These are phyloP conservation scores for Bjerkandera adusta DNA, from an alignment of 1,284 basidiomycete species.

Conservation along the genomic window DNA sequence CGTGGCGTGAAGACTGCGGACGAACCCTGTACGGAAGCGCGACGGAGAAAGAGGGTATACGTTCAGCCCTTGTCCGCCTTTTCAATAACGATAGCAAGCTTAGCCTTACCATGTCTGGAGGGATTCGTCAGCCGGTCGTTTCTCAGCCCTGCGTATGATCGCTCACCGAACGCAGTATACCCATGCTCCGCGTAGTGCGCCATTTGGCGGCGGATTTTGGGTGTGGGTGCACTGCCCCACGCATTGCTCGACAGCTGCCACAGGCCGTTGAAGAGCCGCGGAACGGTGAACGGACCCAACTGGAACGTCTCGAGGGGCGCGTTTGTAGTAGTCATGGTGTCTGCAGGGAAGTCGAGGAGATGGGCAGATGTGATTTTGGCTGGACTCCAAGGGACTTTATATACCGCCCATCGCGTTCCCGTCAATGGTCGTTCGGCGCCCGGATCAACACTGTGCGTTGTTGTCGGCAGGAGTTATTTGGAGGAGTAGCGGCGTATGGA, in stretches of 20 bases:
- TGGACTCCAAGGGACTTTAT: background rate
- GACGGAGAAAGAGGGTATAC: no score
- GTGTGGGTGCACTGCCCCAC: slow-evolving; percentile 72
- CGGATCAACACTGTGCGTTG: background rate
- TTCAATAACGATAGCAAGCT: no score
- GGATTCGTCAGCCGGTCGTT: background rate
- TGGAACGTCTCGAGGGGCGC: slow-evolving; percentile 48
- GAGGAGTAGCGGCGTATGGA: background rate
- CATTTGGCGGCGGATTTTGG: slow-evolving; percentile 69
- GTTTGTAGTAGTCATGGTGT: slow-evolving; percentile 21
- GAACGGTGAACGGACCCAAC: slow-evolving; percentile 58
- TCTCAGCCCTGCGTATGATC: no score
- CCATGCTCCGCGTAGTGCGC: slow-evolving; percentile 58
- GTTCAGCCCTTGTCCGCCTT: no score
- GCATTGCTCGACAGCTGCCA: slow-evolving; percentile 84
- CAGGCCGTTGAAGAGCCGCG: slow-evolving; percentile 73
- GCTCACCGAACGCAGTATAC: slow-evolving; percentile 70
- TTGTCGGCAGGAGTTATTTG: background rate
- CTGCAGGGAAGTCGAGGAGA: background rate
- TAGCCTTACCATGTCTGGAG: slow-evolving; percentile 38
- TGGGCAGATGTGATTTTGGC: slow-evolving; percentile 1
- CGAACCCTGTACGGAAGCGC: slow-evolving; percentile 7
- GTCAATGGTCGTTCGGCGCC: background rate
- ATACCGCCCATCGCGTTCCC: background rate
- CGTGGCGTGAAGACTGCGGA: background rate